Base-by-base conservation (phyloP, 2,329 filamentous ascomycete genomes). In the Hypomyces rosellus region DNA sequence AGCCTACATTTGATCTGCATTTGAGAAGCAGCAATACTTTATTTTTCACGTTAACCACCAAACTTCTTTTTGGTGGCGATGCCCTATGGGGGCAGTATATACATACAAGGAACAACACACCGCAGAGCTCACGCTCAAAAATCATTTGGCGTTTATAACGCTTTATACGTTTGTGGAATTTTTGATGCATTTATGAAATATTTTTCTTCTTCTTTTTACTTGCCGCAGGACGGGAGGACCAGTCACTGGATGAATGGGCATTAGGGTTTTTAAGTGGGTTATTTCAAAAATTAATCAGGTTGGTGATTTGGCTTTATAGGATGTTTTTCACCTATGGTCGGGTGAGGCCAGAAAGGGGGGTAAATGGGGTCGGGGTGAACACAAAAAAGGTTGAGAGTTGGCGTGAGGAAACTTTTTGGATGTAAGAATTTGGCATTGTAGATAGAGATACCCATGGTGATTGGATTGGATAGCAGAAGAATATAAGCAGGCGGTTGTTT, bases 361-460 rank as follows among this genome's bases (percentile, higher is more conserved):
- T n/a, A n/a, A n/a, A 14, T 20, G 20, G 20, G 15, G 25, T 18
- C 44, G 20, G 18, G 37, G 22, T 13, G 20, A 20, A 33, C 22
- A 11, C 22, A 20, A 47, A 37, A 11, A 51, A 4, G 41, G 48
- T 34, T 22, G 41, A 8, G 45, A 51, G 40, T 36, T 49, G 46
- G 51, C 34, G 48, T 47, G 41, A 58, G 46, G 54, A 51, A 50
- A 44, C 51, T 49, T 43, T 46, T 30, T 7, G 25, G 25, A 30
- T 30, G 25, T 30, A 30, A 3, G 6, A 30, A 30, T 34, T 39
- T 42, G 5, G 9, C 34, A 45, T 45, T 61, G 60, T 61, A 58
- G 55, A 64, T 64, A 64, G 58, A 64, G 62, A 64, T 64, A 64
- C 62, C 62, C 62, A 61, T 45, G 30, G 40, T 60, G 55, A 57